phyloP scores from a whole-genome alignment of 169 alveolate genomes.

The Fabrea salina region DNA sequence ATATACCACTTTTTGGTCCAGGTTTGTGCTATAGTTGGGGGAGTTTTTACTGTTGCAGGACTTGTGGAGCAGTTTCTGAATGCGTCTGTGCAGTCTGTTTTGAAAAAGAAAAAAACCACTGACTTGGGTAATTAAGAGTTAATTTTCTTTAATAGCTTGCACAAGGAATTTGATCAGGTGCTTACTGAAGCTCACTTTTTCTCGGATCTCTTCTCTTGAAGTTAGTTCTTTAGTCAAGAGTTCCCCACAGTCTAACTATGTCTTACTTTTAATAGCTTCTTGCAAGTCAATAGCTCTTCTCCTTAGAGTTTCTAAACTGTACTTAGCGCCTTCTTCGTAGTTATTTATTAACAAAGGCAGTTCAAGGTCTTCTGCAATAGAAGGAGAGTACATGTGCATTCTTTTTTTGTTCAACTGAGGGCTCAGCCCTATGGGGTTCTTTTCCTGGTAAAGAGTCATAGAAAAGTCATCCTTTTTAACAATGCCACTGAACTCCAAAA shows the following conservation, averaged over 20 bases:
- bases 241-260: not conserved
- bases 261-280: not conserved
- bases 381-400: not conserved
- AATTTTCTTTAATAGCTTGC: not conserved
- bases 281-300: not conserved
- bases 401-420: not conserved
- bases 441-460: not conserved
- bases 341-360: not conserved
- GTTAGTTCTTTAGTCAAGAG: not conserved
- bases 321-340: not conserved
- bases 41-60: slow-evolving; percentile 82
- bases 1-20: slow-evolving; percentile 69
- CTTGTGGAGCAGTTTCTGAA: slow-evolving; percentile 51
- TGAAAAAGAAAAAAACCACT: slow-evolving; percentile 3
- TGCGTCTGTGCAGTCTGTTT: not conserved
- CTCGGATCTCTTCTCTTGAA: not conserved
- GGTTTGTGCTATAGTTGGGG: slow-evolving; percentile 86
- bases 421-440: not conserved
- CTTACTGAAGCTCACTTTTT: slow-evolving; percentile 1
- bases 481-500: too few species aligned
- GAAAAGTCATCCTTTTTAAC: not conserved
- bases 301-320: not conserved
- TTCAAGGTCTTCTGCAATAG: not conserved
- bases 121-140: not conserved
- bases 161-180: not conserved